A percentile compares a stretch with the other conserved stretches of the same genome.
Evolutionary conservation across 768 basidiomycete genomes (phyloP).

Genomic region (Leucocoprinus leucothites): DNA sequence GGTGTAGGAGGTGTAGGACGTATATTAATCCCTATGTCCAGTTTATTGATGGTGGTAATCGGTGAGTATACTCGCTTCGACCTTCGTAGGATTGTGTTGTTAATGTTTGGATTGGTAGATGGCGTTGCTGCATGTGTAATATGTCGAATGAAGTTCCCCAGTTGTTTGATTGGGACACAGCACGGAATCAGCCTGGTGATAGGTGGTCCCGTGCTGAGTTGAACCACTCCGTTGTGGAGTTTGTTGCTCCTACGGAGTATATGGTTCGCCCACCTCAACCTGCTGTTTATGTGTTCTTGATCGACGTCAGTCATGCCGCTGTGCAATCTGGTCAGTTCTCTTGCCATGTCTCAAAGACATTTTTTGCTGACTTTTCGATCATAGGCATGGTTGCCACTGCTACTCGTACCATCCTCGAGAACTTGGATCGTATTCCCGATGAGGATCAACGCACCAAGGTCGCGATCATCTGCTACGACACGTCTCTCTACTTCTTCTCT

Average conservation of each 20-base stretch:
- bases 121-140: constrained; percentile 99
- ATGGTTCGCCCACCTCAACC: constrained; percentile 99
- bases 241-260: constrained; percentile 96
- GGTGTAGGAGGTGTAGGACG: constrained; percentile 92
- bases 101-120: constrained; percentile 39
- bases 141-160: constrained; percentile 98
- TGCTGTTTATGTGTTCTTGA: constrained; percentile 93
- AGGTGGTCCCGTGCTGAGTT: constrained; percentile 93
- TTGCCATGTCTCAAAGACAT: not conserved
- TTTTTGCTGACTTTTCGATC: not conserved
- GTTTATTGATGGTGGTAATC: constrained; percentile 96
- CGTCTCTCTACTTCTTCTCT: constrained; percentile 95
- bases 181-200: constrained; percentile 90
- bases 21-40: constrained; percentile 98
- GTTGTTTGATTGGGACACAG: constrained; percentile 97
- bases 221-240: constrained; percentile 93
- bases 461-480: constrained; percentile 89
- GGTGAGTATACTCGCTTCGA: constrained; percentile 37
- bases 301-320: constrained; percentile 92
- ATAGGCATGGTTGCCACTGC: constrained; percentile 98
- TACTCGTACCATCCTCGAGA: constrained; percentile 93
- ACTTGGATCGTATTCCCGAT: constrained; percentile 92
- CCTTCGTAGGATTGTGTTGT: not conserved
- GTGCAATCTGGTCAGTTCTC: constrained; percentile 72
- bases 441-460: constrained; percentile 92